A percentile compares a stretch with the other conserved stretches of the same genome.
phyloP scores from a whole-genome alignment of 2,329 filamentous ascomycete genomes.

The Scytalidium sp. region DNA sequence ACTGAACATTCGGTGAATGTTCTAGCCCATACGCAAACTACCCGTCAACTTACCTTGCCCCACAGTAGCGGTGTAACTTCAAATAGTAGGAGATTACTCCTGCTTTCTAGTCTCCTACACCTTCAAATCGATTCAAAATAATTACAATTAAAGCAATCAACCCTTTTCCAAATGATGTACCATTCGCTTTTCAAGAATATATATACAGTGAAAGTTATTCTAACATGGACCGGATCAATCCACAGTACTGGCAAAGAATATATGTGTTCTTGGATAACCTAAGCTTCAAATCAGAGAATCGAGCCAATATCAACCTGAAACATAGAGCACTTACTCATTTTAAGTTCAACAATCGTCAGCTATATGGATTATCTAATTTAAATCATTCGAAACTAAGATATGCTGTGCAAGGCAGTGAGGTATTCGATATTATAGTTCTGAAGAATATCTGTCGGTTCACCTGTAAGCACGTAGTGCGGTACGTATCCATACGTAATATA shows the following conservation, averaged over 20 bases:
- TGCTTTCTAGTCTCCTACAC: not conserved
- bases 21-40: not conserved
- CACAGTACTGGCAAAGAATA: not conserved
- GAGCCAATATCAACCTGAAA: not conserved
- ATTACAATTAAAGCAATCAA: slow-evolving; percentile 1
- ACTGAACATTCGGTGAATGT: not conserved
- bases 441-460: too few species aligned
- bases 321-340: not conserved
- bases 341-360: not conserved
- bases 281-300: not conserved
- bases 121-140: not conserved
- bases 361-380: not conserved
- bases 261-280: not conserved
- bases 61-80: not conserved
- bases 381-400: not conserved
- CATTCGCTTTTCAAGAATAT: not conserved
- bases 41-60: not conserved
- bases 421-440: not conserved
- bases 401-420: not conserved
- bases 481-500: too few species aligned
- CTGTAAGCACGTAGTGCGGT: too few species aligned
- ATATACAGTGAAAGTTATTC: not conserved
- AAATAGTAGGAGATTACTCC: not conserved
- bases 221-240: not conserved
- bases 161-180: not conserved